These are phyloP conservation scores for Phytophthora sp. DNA, from an alignment of 352 stramenopile species.

Conservation along the genomic window DNA sequence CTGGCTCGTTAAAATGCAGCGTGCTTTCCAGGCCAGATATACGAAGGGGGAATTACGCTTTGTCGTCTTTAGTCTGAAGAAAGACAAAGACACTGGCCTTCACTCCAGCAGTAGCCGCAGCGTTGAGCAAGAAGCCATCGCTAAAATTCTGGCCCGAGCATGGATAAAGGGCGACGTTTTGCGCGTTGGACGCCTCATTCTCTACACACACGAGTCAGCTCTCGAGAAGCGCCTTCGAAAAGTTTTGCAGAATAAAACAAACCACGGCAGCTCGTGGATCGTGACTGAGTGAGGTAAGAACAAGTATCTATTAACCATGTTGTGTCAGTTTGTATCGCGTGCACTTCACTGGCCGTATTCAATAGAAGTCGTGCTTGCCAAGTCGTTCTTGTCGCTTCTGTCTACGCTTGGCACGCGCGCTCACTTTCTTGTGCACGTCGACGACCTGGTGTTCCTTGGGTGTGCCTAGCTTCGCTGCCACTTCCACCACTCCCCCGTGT, in stretches of 20 bases:
- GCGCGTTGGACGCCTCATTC: conserved; percentile 40
- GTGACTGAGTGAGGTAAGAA: conserved; percentile 17
- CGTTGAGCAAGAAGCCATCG: conserved; percentile 40
- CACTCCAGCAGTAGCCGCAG: conserved; percentile 14
- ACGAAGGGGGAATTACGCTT: conserved; percentile 37
- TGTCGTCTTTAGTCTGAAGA: conserved; percentile 40
- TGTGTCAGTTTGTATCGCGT: conserved; percentile 8
- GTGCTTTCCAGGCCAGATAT: conserved; percentile 23
- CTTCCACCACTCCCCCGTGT: conserved; percentile 71
- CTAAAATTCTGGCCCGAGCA: conserved; percentile 28
- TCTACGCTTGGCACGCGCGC: conserved; percentile 63
- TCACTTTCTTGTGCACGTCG: conserved; percentile 78
- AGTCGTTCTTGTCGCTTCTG: conserved; percentile 61
- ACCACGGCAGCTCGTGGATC: conserved; percentile 29
- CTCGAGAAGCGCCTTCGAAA: conserved; percentile 29
- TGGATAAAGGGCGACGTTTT: conserved; percentile 47
- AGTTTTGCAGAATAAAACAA: conserved; percentile 9
- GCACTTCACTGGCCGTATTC: conserved; percentile 22
- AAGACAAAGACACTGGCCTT: conserved; percentile 37
- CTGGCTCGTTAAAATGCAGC: conserved; percentile 38
- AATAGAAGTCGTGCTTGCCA: conserved; percentile 78
- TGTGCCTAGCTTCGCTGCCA: conserved; percentile 65
- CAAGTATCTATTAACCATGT: conserved; percentile 11
- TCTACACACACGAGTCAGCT: conserved; percentile 35
- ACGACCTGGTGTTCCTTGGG: conserved; percentile 42